Base-by-base conservation (phyloP, 805 yeast genomes). In the Diddensiella santjacobensis region DNA sequence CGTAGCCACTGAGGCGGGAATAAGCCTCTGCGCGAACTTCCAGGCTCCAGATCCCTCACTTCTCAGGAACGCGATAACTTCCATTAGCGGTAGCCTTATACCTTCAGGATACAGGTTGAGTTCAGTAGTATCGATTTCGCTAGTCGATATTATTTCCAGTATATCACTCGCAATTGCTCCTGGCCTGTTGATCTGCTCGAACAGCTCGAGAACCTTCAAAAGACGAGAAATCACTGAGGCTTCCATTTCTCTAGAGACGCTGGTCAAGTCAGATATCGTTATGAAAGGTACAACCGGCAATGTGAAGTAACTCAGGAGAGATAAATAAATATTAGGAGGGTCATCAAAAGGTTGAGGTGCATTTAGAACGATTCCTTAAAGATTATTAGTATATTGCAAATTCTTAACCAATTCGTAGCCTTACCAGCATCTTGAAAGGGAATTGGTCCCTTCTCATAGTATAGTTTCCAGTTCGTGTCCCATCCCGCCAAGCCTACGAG, bases 61-160 rank as follows among this genome's bases (percentile, higher is more conserved):
- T 15, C 40, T 51, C 19, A 40, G 2, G 22, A 18, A 41, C 19
- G 49, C 42, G n/a, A 53, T 24, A 11, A 60, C 60, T 43, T 67
- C 88, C 52, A 78, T 78, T 42, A 90, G 64, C 0, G 95, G 87
- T 3, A 84, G 64, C 26, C 75, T 66, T 1, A 89, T 70, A 0
- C 96, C 96, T 2, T 80, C 65, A 0, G 96, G 96, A 56, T 74
- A 84, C 0, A 88, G 76, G 36, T 84, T 86, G 3, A 88, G 63
- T 42, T 75, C 63, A 17, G 68, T 59, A 1, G 73, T 69, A 17
- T 44, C 44, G 8, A 87, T 73, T 3, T 74, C 76, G 51, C 76
- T 74, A 29, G 79, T 82, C 6, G 75, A 75, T 74, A 87, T 75
- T 58, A 83, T 66, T 50, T 76, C 80, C 1, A 86, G 75, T 22